Base-by-base conservation (phyloP, 345 rosid species). In the Clarkia xantiana region DNA sequence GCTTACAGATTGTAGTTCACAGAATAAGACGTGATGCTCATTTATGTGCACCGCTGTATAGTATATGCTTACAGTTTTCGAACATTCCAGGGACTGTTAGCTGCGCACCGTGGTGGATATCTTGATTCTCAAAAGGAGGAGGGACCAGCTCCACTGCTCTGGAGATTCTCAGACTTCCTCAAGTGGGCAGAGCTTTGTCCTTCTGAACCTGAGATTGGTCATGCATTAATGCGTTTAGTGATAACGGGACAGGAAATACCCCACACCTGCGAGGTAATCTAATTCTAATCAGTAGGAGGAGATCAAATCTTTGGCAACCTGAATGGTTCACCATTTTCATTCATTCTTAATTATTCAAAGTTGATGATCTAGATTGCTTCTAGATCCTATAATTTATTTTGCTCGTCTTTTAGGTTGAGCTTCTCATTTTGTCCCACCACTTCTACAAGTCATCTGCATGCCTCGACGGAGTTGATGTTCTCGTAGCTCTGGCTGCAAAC, bases 391-490 rank as follows among this genome's bases (percentile, higher is more conserved):
- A 49, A 48, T 53, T 51, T 23, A 42, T 52, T 52, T 42, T 12
- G 49, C 48, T 55, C 43, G 53, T 19, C 59, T 52, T 34, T 20
- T 89, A 91, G 98, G 96, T 91, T 51, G 98, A 91, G 72, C 87
- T 91, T 53, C 96, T 86, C 60, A 91, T 91, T 69, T 73, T 91
- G 48, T 86, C 95, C 14, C 96, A 91, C 74, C 95, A 91, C 73
- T 86, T 81, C 76, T 91, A 86, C 79, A 82, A 84, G 71, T 91
- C 95, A 49, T 91, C 98, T 45, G 84, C 90, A 9, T 91, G 98
- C 87, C 86, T 86, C 46, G 98, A 91, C 69, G 98, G 95, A 61
- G 98, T 91, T 57, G 98, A 91, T 76, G 94, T 91, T 63, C 96
- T 91, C 57, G 93, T 86, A 47, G 78, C 98, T 61, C 94, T 91